A percentile compares a stretch with the other conserved stretches of the same genome.
These are phyloP conservation scores for Rutidosis leptorrhynchoides DNA, from an alignment of 129 eudicot species.

Conservation along the genomic window DNA sequence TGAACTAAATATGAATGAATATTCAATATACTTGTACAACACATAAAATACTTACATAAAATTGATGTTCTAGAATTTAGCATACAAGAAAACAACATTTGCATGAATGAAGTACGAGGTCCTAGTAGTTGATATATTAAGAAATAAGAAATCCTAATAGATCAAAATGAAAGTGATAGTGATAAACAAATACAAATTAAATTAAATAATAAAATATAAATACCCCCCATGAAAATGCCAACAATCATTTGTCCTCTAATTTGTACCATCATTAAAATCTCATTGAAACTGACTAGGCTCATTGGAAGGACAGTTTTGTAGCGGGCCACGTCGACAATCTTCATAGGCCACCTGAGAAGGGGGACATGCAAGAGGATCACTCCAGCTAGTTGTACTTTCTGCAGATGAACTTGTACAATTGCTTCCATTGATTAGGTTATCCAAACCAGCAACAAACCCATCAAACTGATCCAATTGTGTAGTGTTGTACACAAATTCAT, in stretches of 20 bases:
- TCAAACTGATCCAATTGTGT: conserved; percentile 37
- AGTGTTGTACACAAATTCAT: conserved; percentile 29
- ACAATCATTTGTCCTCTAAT: conserved; percentile 24
- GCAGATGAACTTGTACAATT: conserved; percentile 40
- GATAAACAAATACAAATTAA: conserved; percentile 38
- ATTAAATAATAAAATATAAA: no score
- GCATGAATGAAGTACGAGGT: no score
- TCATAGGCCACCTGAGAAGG: conserved; percentile 33
- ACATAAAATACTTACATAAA: conserved; percentile 11
- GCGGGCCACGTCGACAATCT: conserved; percentile 29
- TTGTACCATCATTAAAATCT: conserved; percentile 16
- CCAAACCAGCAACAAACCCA: conserved; percentile 41
- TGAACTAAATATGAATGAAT: conserved; percentile 18
- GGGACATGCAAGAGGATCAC: conserved; percentile 40
- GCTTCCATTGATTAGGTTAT: conserved; percentile 36
- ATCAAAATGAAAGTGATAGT: conserved; percentile 50
- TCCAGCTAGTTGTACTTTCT: conserved; percentile 50
- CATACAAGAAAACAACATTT: conserved; percentile 34
- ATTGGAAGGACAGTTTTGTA: conserved; percentile 30
- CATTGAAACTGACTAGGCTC: conserved; percentile 37
- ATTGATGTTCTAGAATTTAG: conserved; percentile 32
- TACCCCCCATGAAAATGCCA: conserved; percentile 36
- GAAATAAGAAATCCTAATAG: conserved; percentile 32
- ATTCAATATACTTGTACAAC: not conserved
- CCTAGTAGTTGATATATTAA: conserved; percentile 30